Evolutionary conservation across 306 rosid species (phyloP).

Genomic region (Quercus suber): DNA sequence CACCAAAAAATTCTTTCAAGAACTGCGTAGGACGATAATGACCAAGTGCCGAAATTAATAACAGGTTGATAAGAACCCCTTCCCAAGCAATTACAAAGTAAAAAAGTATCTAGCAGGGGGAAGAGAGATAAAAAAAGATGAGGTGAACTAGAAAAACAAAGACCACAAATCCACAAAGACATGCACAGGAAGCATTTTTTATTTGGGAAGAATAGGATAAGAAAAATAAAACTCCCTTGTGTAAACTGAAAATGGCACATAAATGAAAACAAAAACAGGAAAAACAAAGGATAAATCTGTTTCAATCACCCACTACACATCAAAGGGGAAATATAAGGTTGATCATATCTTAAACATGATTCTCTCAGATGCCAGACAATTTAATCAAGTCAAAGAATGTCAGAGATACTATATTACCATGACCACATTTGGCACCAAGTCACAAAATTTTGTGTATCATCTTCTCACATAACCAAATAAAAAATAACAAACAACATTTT

Average conservation of each 20-base stretch:
- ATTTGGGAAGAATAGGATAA: too few relatives aligned
- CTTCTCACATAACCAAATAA: too few relatives aligned
- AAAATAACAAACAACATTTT: neutral
- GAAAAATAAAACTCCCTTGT: too few relatives aligned
- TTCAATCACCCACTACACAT: neutral
- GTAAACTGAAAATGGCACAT: neutral
- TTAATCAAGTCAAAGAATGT: neutral
- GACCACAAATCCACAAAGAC: neutral
- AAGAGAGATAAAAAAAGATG: neutral
- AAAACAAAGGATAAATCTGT: neutral
- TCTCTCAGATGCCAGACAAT: neutral
- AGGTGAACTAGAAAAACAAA: neutral
- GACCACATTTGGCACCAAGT: neutral
- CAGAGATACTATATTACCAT: neutral
- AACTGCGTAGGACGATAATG: neutral
- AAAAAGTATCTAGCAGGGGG: neutral
- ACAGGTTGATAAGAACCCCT: neutral
- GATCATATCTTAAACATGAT: neutral
- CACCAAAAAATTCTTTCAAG: neutral
- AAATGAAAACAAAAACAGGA: neutral
- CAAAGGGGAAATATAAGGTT: neutral
- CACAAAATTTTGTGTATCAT: too few relatives aligned
- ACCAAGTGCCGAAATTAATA: neutral
- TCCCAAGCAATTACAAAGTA: neutral
- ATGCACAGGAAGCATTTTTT: too few relatives aligned